phyloP scores from a whole-genome alignment of 1,139 yeast species.

The Kazachstania sp. region DNA sequence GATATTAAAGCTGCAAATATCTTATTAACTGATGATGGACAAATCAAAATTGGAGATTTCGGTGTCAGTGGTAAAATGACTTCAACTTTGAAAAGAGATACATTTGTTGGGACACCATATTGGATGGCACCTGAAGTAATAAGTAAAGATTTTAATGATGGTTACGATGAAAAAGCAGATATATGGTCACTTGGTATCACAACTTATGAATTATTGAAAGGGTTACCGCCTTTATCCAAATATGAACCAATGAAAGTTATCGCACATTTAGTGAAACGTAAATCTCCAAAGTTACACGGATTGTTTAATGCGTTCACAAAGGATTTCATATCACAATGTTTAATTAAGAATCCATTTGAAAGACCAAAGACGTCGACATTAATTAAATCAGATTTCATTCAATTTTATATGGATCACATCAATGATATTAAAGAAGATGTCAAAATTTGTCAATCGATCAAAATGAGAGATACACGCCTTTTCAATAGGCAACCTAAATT shows the following conservation, averaged over 20 bases:
- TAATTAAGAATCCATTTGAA: slow-evolving; percentile 46
- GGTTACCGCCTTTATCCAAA: slow-evolving; percentile 62
- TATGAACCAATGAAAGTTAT: slow-evolving; percentile 70
- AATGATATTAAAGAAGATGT: slow-evolving; percentile 24
- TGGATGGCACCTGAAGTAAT: slow-evolving; percentile 91
- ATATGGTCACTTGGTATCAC: slow-evolving; percentile 88
- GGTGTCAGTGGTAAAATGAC: slow-evolving; percentile 79
- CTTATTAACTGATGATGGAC: slow-evolving; percentile 52
- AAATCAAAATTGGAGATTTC: slow-evolving; percentile 71
- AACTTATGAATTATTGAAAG: slow-evolving; percentile 62
- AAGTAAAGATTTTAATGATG: slow-evolving; percentile 31
- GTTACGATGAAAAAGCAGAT: slow-evolving; percentile 74
- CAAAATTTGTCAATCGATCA: slow-evolving; percentile 24
- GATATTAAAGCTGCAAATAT: slow-evolving; percentile 83
- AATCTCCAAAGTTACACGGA: slow-evolving; percentile 51
- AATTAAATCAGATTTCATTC: slow-evolving; percentile 38
- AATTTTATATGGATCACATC: slow-evolving; percentile 3
- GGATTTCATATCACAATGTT: slow-evolving; percentile 52
- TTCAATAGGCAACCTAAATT: slow-evolving; percentile 27
- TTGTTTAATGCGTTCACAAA: slow-evolving; percentile 44
- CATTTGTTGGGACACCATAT: slow-evolving; percentile 84
- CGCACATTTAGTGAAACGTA: slow-evolving; percentile 58
- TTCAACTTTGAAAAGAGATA: slow-evolving; percentile 51
- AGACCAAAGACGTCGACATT: slow-evolving; percentile 44
- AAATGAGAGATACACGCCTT: slow-evolving; percentile 13